phyloP scores from a whole-genome alignment of 106 monocot species.

The Acanthochlamys bracteata region DNA sequence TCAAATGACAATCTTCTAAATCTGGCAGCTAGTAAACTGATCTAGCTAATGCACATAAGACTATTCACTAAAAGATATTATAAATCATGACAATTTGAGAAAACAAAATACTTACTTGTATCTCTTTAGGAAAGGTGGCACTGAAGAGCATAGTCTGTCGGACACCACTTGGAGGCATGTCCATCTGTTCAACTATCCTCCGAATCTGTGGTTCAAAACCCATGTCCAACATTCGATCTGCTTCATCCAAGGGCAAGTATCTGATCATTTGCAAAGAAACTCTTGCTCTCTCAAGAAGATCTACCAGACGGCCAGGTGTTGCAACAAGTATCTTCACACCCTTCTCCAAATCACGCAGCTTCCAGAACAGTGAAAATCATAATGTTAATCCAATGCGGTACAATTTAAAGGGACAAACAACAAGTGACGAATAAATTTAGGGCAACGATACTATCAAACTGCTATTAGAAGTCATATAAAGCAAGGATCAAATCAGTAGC shows the following conservation, averaged over 20 bases:
- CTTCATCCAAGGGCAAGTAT: conserved; percentile 84
- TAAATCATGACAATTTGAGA: not conserved
- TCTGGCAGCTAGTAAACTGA: not conserved
- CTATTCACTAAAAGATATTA: not conserved
- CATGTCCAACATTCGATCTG: conserved; percentile 98
- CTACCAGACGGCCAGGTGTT: conserved; percentile 86
- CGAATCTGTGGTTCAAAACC: conserved; percentile 98
- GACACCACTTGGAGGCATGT: conserved; percentile 73
- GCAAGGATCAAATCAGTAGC: no score
- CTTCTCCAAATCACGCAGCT: conserved; percentile 82
- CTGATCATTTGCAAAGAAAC: conserved; percentile 74
- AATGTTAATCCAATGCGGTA: not conserved
- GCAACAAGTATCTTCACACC: conserved; percentile 98
- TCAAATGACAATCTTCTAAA: no score
- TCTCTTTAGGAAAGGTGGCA: conserved; percentile 89
- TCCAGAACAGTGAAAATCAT: not conserved
- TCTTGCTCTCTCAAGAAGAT: conserved; percentile 83
- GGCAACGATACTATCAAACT: no score
- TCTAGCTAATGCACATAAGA: not conserved
- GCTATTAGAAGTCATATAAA: no score
- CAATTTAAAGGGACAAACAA: not conserved
- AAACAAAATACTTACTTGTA: conserved; percentile 39
- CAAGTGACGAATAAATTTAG: not conserved
- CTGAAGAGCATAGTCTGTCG: conserved; percentile 97
- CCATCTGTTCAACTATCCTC: conserved; percentile 89